Conservation (phyloP, 345 rosid species). For the Moricandia arvensis region DNA sequence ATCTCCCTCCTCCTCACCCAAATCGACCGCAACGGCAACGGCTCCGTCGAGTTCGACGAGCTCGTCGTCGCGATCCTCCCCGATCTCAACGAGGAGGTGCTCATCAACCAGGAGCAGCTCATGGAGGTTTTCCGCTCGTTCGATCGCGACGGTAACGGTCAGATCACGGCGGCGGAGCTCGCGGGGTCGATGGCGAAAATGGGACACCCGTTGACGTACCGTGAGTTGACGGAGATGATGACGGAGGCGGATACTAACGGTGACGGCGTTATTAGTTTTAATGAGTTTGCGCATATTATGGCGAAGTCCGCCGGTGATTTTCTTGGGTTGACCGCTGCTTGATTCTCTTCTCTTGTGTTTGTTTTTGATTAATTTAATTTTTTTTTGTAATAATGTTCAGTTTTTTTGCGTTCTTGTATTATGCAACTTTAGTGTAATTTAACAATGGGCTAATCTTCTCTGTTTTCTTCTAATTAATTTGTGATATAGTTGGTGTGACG, state of each 20-base stretch:
- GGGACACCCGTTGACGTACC: conserved; percentile 78
- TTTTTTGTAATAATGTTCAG: background rate
- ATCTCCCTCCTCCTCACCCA: conserved; percentile 53
- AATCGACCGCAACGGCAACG: conserved; percentile 81
- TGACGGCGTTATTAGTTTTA: conserved; percentile 84
- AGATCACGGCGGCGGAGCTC: conserved; percentile 67
- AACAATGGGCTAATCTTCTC: conserved; percentile 17
- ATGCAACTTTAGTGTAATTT: conserved; percentile 26
- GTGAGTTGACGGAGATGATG: conserved; percentile 85
- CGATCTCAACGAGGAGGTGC: conserved; percentile 57
- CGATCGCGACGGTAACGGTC: conserved; percentile 72
- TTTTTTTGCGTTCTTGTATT: background rate
- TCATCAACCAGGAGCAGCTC: conserved; percentile 62
- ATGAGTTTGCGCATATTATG: conserved; percentile 75
- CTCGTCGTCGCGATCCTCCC: conserved; percentile 68
- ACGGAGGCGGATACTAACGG: conserved; percentile 85
- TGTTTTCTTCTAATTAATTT: background rate
- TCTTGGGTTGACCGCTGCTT: conserved; percentile 53
- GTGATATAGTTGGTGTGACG: conserved; percentile 16
- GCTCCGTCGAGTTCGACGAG: conserved; percentile 80
- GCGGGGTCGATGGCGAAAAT: conserved; percentile 80
- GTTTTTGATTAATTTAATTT: background rate
- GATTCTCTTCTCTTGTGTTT: background rate
- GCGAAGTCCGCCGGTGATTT: conserved; percentile 76
- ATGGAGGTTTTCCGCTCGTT: conserved; percentile 62